Conservation (phyloP, 352 stramenopile genomes). For the Pythium phragmitis region DNA sequence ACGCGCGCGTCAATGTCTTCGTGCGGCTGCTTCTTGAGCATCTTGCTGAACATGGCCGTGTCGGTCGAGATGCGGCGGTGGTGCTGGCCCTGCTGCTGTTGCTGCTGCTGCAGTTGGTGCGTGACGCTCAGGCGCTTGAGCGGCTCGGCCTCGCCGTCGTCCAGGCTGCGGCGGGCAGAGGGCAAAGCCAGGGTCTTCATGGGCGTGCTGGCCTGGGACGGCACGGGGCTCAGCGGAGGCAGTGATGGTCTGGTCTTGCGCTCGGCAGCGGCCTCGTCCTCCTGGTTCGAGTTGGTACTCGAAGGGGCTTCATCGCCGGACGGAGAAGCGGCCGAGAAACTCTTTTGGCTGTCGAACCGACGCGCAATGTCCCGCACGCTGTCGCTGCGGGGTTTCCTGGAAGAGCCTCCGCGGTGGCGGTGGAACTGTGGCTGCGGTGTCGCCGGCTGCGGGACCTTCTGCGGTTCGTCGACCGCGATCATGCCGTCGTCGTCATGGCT, state of each 20-base stretch:
- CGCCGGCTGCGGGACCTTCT: slow-evolving; percentile 27
- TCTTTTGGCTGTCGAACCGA: slow-evolving; percentile 21
- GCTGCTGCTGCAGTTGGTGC: slow-evolving; percentile 34
- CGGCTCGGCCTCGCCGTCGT: slow-evolving; percentile 46
- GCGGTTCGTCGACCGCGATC: slow-evolving; percentile 7
- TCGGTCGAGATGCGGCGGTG: slow-evolving; percentile 72
- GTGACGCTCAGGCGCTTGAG: slow-evolving; percentile 47
- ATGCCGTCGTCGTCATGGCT: slow-evolving; percentile 6
- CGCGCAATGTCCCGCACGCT: slow-evolving; percentile 24
- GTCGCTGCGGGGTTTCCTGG: slow-evolving; percentile 2
- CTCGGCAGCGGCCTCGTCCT: slow-evolving; percentile 27
- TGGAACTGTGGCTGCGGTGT: slow-evolving; percentile 49
- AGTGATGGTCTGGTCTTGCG: slow-evolving; percentile 2
- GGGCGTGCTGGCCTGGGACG: slow-evolving; percentile 19
- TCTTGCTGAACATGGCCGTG: slow-evolving; percentile 64
- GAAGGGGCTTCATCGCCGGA: background rate
- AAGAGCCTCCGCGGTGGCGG: slow-evolving; percentile 13
- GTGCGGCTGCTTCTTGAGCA: slow-evolving; percentile 56
- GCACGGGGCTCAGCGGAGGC: slow-evolving; percentile 6
- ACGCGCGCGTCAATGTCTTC: slow-evolving; percentile 54
- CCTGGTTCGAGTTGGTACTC: slow-evolving; percentile 33
- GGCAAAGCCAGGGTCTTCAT: slow-evolving; percentile 5
- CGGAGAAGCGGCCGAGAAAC: slow-evolving; percentile 1
- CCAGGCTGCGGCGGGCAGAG: slow-evolving; percentile 13
- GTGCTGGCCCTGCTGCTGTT: slow-evolving; percentile 32